Evolutionary conservation across 176 grass and related monocot species (phyloP), one percentile per base, ranked within the genome.

Genomic region (Canna indica): DNA sequence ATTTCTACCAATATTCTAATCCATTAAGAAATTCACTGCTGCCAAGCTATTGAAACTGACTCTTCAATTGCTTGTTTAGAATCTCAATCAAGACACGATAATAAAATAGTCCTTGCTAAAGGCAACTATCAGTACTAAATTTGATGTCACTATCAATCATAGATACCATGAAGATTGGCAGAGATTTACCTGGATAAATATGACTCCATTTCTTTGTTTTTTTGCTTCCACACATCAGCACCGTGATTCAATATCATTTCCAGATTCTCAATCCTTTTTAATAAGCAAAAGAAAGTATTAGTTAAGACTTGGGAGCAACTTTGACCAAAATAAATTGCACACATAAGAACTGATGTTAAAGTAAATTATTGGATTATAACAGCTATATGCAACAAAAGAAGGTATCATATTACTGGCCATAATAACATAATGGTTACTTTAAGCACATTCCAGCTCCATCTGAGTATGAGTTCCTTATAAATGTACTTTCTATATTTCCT

Each of bases 201-300:
- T 58, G 86, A 64, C 63, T 99, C 90, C 86, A 90, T 93, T 75
- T 93, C 78, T 77, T 81, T 90, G 77, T 92, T 93, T 64, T 90
- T 61, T 22, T 87, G 84, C 76, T 99, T 99, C 89, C 90, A 99
- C 64, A 99, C 86, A 71, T 99, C 94, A 62, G 86, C 84, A 52
- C 86, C 81, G 64, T 99, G 71, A 76, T 88, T 93, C 60, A 99
- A 82, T 77, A 88, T 85, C 60, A 99, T 75, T 72, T 99, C 94
- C 59, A 99, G 81, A 80, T 99, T 99, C 75, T 99, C 94, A 72
- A 99, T 99, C 82, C 94, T 99, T 82, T 67, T 77, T 75, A 66
- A 24, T 38, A 80, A 54, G 56, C 76, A 67, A 28, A 58, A 73
- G 52, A 57, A 58, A 73, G 44, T 28, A 66, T 44, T 80, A 25